Percentiles rank a stretch among this genome's conserved stretches.
phyloP scores from a whole-genome alignment of 2,329 filamentous ascomycete genomes.

The Harringtonia lauricola region DNA sequence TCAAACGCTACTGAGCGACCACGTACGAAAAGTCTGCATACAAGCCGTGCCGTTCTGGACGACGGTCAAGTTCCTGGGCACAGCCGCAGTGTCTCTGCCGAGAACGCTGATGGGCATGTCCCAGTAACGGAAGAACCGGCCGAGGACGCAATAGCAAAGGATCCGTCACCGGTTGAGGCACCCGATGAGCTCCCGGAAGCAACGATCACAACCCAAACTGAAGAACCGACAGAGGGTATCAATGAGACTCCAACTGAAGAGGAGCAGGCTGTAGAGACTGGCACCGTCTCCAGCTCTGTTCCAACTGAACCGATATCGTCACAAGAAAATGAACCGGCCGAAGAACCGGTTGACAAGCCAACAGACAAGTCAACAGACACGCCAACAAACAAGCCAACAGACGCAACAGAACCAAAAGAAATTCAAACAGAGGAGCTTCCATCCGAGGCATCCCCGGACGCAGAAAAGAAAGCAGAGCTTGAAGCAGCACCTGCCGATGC shows the following conservation, averaged over 20 bases:
- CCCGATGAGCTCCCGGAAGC: too few relatives aligned
- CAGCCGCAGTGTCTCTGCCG: neutral
- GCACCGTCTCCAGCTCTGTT: neutral
- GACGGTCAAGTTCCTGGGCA: neutral
- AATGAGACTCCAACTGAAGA: too few relatives aligned
- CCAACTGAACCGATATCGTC: neutral
- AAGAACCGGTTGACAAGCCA: neutral
- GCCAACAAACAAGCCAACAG: neutral
- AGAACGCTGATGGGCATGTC: constrained; percentile 6
- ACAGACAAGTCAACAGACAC: neutral
- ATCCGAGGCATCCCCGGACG: too few relatives aligned
- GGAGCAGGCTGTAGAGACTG: too few relatives aligned
- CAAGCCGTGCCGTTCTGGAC: constrained; percentile 2
- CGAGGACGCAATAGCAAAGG: too few relatives aligned
- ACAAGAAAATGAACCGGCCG: neutral
- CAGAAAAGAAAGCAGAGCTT: too few relatives aligned
- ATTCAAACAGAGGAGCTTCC: too few relatives aligned
- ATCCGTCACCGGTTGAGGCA: too few relatives aligned
- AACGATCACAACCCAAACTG: too few relatives aligned
- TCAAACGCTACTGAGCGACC: constrained; percentile 6
- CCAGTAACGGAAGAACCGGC: neutral
- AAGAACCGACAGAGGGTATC: too few relatives aligned
- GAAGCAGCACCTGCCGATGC: too few relatives aligned
- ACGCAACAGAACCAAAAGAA: too few relatives aligned
- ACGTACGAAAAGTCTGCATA: constrained; percentile 5